Evolutionary conservation across 1,284 basidiomycete species (phyloP).

Genomic region (Bjerkandera adusta): DNA sequence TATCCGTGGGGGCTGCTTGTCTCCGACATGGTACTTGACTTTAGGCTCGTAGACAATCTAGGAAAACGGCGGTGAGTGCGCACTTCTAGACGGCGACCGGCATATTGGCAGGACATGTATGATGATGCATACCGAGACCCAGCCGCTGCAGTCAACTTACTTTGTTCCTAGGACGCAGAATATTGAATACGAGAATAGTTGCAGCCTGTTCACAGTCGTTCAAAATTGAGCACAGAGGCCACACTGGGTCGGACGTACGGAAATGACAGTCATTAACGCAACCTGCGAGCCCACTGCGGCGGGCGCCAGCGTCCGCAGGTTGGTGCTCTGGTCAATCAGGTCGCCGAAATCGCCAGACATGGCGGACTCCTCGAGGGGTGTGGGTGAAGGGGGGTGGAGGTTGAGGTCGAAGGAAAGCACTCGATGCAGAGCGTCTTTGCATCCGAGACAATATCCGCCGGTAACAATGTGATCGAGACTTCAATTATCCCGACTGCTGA

Average conservation of each 20-base stretch:
- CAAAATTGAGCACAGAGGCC: not conserved
- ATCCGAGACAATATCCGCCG: no score
- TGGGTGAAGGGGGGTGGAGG: not conserved
- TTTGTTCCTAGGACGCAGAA: constrained; percentile 66
- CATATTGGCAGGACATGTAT: not conserved
- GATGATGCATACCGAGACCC: no score
- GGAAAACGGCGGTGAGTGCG: not conserved
- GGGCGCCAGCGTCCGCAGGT: constrained; percentile 59
- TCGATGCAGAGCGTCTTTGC: no score
- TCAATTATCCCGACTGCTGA: no score
- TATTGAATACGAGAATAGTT: constrained; percentile 59
- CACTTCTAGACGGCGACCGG: not conserved
- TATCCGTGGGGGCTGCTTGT: constrained; percentile 79
- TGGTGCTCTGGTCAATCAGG: constrained; percentile 28
- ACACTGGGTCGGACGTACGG: constrained; percentile 27
- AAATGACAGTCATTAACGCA: constrained; percentile 39
- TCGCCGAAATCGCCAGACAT: constrained; percentile 25
- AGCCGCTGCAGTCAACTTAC: constrained; percentile 32
- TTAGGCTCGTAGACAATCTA: constrained; percentile 86
- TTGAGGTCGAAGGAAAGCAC: not conserved
- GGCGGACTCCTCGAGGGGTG: constrained; percentile 1
- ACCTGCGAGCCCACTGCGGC: constrained; percentile 83
- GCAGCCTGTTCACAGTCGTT: constrained; percentile 30
- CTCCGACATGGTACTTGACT: constrained; percentile 82
- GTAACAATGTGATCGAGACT: no score